Percentiles rank a stretch among this genome's conserved stretches.
These are phyloP conservation scores for Gnaphalium uliginosum DNA, from an alignment of 129 eudicot genomes.

Conservation along the genomic window DNA sequence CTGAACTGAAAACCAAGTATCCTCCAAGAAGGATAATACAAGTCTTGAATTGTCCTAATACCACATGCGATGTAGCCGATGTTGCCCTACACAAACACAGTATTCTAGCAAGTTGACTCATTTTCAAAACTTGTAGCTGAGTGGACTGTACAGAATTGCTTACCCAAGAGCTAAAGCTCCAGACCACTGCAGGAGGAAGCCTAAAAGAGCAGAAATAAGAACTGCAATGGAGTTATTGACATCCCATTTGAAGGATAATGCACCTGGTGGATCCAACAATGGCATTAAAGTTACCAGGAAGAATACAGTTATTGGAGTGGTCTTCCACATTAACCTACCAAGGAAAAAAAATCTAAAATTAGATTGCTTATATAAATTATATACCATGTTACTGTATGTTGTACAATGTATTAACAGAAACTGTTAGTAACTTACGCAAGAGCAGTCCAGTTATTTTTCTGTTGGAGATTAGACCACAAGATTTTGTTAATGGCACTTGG, in stretches of 20 bases:
- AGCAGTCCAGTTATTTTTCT: constrained; percentile 78
- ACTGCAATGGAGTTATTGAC: constrained; percentile 50
- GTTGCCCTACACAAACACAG: constrained; percentile 58
- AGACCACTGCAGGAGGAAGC: constrained; percentile 76
- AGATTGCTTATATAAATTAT: neutral
- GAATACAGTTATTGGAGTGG: constrained; percentile 66
- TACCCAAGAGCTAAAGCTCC: constrained; percentile 89
- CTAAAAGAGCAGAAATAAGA: constrained; percentile 58
- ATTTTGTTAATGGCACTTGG: constrained; percentile 85
- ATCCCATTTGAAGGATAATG: constrained; percentile 64
- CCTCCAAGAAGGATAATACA: constrained; percentile 78
- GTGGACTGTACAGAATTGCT: constrained; percentile 7
- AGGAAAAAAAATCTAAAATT: neutral
- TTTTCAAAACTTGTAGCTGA: neutral
- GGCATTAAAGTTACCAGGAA: constrained; percentile 74
- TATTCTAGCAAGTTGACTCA: neutral
- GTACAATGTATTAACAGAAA: neutral
- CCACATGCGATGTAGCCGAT: constrained; percentile 75
- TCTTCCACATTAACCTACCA: constrained; percentile 63
- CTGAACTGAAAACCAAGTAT: constrained; percentile 58
- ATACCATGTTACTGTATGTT: neutral
- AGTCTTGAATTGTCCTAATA: constrained; percentile 82
- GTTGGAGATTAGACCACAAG: constrained; percentile 78
- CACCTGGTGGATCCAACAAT: constrained; percentile 84
- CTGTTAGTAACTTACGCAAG: constrained; percentile 52